These are phyloP conservation scores for Venturia nashicola DNA, from an alignment of 2,329 filamentous ascomycete genomes.

Conservation along the genomic window DNA sequence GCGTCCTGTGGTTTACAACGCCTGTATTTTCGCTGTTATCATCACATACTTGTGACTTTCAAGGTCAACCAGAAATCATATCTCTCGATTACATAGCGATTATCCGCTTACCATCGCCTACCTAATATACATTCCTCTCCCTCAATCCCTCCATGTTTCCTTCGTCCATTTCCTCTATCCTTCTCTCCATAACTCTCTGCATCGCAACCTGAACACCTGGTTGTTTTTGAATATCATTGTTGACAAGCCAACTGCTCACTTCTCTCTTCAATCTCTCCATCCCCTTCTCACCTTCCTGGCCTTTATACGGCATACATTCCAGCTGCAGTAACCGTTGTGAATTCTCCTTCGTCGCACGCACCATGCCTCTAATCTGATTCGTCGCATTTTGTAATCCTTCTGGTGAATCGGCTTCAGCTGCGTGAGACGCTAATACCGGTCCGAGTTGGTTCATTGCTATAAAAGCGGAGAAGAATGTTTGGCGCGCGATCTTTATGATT, in stretches of 20 bases:
- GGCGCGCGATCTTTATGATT: constrained; percentile 61
- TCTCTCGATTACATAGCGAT: too few species aligned
- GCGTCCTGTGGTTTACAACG: too few species aligned
- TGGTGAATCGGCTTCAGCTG: neutral
- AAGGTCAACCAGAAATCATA: too few species aligned
- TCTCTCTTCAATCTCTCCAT: constrained; percentile 48
- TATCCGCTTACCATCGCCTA: too few species aligned
- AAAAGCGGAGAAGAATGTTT: constrained; percentile 56
- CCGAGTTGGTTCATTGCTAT: constrained; percentile 11
- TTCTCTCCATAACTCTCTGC: constrained; percentile 49
- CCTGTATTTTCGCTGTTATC: too few species aligned
- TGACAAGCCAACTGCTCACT: constrained; percentile 76
- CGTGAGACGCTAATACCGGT: neutral
- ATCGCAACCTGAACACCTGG: constrained; percentile 74
- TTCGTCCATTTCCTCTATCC: neutral
- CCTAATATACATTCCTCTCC: neutral
- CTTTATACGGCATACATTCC: constrained; percentile 69
- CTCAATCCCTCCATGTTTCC: neutral
- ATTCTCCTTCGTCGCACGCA: constrained; percentile 47
- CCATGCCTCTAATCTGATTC: neutral
- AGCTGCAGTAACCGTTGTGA: constrained; percentile 62
- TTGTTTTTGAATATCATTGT: constrained; percentile 70
- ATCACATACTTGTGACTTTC: too few species aligned
- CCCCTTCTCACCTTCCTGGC: constrained; percentile 52
- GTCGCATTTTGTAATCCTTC: constrained; percentile 39